Evolutionary conservation across 345 rosid species (phyloP), one percentile per base, ranked within the genome.

Genomic region (Eucalyptus tenuipes): DNA sequence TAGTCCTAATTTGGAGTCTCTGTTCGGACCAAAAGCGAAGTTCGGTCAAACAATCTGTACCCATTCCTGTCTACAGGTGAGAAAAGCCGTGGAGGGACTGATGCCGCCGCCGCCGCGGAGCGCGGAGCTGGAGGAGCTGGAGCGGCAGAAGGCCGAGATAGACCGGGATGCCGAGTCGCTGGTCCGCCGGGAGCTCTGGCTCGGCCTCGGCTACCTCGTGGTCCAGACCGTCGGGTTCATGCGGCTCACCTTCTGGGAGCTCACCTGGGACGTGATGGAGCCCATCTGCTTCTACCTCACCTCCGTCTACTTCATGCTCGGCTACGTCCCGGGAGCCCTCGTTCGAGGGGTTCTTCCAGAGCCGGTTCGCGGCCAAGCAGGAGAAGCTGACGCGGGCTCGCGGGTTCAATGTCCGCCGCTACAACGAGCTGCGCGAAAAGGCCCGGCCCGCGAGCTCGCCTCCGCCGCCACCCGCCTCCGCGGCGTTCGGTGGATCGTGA

Each of bases 171-270:
- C 99, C 3, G 94, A 92, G 29, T 44, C 88, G 4, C 89, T 92
- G 66, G 99, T 94, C 50, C 94, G 94, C 16, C 90, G 92, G 50
- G 99, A 98, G 90, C 96, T 98, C 15, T 94, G 97, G 98, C 85
- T 91, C 9, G 99, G 99, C 14, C 92, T 98, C 1, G 95, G 93
- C 33, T 95, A 91, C 94, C 79, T 97, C 61, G 93, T 96, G 50
- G 90, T 93, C 59, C 99, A 98, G 89, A 97, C 99, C 10, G 94
- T 93, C 1, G 99, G 89, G n/a, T 93, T 97, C 93, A 95, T 98
- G 99, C 94, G 99, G 93, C 94, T 98, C 49, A 98, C 99, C 2
- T 98, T 98, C 42, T 98, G 99, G 99, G 99, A 98, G 88, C 97
- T 98, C 7, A 91, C 99, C 2, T 98, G 99, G 99, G 99, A 98